Conservation (phyloP, 805 yeast genomes). For the Yamadazyma philogaea region DNA sequence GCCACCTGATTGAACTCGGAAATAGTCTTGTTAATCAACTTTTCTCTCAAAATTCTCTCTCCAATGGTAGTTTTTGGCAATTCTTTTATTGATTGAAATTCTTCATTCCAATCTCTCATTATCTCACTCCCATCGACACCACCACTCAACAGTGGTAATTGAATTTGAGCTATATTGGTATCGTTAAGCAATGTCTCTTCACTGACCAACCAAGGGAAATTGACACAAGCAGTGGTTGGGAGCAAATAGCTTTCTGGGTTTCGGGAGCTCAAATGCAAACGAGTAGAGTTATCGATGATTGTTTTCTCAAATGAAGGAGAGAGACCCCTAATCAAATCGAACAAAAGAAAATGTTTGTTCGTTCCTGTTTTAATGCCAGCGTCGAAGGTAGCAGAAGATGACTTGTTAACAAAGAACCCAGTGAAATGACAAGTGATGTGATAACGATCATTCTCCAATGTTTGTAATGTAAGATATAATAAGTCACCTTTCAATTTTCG, state of each 20-base stretch:
- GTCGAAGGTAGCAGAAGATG: constrained; percentile 66
- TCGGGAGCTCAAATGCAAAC: constrained; percentile 33
- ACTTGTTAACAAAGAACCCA: constrained; percentile 78
- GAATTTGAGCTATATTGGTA: constrained; percentile 63
- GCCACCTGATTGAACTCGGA: constrained; percentile 77
- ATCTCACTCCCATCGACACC: constrained; percentile 60
- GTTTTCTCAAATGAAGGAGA: constrained; percentile 62
- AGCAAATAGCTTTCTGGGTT: constrained; percentile 56
- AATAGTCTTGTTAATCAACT: constrained; percentile 63
- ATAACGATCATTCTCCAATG: constrained; percentile 76
- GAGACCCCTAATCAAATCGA: constrained; percentile 56
- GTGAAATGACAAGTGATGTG: constrained; percentile 74
- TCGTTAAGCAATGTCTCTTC: constrained; percentile 16
- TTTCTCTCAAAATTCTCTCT: constrained; percentile 74
- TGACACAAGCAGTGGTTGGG: constrained; percentile 59
- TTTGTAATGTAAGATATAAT: constrained; percentile 67
- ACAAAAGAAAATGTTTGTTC: constrained; percentile 49
- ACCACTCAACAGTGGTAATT: constrained; percentile 48
- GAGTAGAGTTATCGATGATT: constrained; percentile 49
- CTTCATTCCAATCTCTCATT: constrained; percentile 85
- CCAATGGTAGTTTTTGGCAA: constrained; percentile 55
- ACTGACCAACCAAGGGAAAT: constrained; percentile 77
- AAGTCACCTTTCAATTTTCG: constrained; percentile 71
- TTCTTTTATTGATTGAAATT: constrained; percentile 78
- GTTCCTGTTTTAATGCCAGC: constrained; percentile 49